Evolutionary conservation across 2,329 filamentous ascomycete genomes (phyloP).

Genomic region (Furcasterigmium sp.): DNA sequence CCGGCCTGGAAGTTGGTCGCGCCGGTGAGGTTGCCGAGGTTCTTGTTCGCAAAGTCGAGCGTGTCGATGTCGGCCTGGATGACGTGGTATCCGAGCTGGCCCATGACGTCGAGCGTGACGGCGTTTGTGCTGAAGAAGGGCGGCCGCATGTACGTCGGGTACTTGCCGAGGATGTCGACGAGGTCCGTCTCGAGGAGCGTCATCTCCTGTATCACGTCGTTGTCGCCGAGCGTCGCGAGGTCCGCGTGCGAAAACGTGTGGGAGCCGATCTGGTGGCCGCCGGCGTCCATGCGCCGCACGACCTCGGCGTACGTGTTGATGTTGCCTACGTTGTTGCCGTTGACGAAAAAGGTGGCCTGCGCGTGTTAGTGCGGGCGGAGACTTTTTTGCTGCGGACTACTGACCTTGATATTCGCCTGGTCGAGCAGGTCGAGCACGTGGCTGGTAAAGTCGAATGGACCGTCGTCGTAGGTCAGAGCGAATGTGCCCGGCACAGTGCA

Average conservation of each 20-base stretch:
- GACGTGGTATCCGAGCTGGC: slow-evolving; percentile 46
- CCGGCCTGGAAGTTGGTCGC: slow-evolving; percentile 27
- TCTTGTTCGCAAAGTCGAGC: slow-evolving; percentile 48
- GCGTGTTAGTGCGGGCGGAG: too few species aligned
- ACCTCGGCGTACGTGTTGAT: slow-evolving; percentile 23
- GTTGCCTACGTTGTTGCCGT: slow-evolving; percentile 25
- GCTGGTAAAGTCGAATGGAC: slow-evolving; percentile 33
- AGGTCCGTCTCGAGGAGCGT: slow-evolving; percentile 38
- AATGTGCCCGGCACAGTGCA: slow-evolving; percentile 28
- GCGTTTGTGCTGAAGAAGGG: slow-evolving; percentile 36
- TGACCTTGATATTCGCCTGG: slow-evolving; percentile 18
- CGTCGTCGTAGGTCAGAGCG: slow-evolving; percentile 41
- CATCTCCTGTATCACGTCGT: slow-evolving; percentile 29
- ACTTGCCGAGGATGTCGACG: slow-evolving; percentile 31
- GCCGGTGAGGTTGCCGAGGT: slow-evolving; percentile 40
- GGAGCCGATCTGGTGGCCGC: slow-evolving; percentile 1
- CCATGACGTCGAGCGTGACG: slow-evolving; percentile 25
- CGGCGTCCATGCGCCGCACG: slow-evolving; percentile 7
- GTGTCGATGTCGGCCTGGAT: slow-evolving; percentile 54
- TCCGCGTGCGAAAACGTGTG: slow-evolving; percentile 32
- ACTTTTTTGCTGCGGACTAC: too few species aligned
- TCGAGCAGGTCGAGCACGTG: slow-evolving; percentile 31
- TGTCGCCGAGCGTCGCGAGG: slow-evolving; percentile 26
- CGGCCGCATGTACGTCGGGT: slow-evolving; percentile 36
- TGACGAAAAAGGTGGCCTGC: slow-evolving; percentile 33